Conservation (phyloP, 257 asterid species). For the Plantago major region DNA sequence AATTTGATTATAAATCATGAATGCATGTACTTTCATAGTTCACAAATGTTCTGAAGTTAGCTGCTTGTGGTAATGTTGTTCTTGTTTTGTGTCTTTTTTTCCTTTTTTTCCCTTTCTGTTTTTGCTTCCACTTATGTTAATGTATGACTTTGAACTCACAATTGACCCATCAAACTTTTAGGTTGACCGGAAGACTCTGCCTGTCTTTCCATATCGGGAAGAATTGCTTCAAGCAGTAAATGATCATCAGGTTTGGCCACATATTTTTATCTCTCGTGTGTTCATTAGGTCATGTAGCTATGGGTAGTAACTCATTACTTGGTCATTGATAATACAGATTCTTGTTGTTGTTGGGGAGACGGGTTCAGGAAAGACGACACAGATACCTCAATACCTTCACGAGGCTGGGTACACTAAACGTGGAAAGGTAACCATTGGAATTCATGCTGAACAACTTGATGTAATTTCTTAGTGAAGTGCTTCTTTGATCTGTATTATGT, state of each 20-base stretch:
- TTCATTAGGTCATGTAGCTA: conserved; percentile 10
- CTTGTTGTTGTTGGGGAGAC: conserved; percentile 96
- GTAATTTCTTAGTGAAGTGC: conserved; percentile 4
- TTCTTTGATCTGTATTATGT: conserved; percentile 10
- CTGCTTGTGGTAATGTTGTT: background rate
- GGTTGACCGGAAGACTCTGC: conserved; percentile 83
- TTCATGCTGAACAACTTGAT: background rate
- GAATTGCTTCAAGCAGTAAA: conserved; percentile 68
- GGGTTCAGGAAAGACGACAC: conserved; percentile 93
- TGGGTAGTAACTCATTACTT: background rate
- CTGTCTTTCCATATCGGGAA: conserved; percentile 73
- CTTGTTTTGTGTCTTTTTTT: too few relatives aligned
- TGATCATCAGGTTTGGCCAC: conserved; percentile 64
- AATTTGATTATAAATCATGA: too few relatives aligned
- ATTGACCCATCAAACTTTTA: conserved; percentile 28
- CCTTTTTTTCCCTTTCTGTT: too few relatives aligned
- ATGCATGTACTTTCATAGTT: too few relatives aligned
- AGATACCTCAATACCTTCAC: conserved; percentile 91
- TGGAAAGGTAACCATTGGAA: conserved; percentile 49
- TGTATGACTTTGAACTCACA: conserved; percentile 10
- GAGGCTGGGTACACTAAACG: conserved; percentile 80
- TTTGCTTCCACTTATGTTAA: too few relatives aligned
- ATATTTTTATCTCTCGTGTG: conserved; percentile 8
- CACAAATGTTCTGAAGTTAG: background rate
- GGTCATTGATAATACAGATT: conserved; percentile 43